Base-by-base conservation (phyloP, 2,329 filamentous ascomycete genomes). In the Arthrinium puccinioides region DNA sequence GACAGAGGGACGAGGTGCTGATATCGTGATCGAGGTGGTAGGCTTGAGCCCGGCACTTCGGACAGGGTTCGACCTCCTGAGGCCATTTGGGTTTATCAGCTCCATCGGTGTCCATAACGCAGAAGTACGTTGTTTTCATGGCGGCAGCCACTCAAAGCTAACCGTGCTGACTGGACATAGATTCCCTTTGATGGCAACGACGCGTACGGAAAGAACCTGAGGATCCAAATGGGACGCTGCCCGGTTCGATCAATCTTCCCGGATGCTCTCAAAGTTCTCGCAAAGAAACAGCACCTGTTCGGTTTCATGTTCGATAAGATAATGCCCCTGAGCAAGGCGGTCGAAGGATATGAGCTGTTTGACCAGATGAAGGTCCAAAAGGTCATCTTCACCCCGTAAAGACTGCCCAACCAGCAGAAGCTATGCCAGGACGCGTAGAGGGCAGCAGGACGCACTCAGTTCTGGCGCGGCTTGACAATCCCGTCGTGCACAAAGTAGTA, bases 401-500 rank as follows among this genome's bases (percentile, higher is more conserved):
- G 16, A 4, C 11, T n/a, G n/a, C n/a, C n/a, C n/a, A n/a, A n/a
- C n/a, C n/a, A n/a, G n/a, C n/a, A n/a, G n/a, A n/a, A n/a, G n/a
- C n/a, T n/a, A n/a, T n/a, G n/a, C n/a, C n/a, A n/a, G n/a, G n/a
- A n/a, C n/a, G n/a, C n/a, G n/a, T n/a, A n/a, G n/a, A n/a, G n/a
- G n/a, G n/a, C 21, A 10, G 20, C 11, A 16, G 16, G 18, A n/a
- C n/a, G n/a, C n/a, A 13, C 18, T 72, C 64, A 90, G 56, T 92
- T 92, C 58, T 90, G 86, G 40, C 86, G 71, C 18, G 86, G 86
- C 66, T 90, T 92, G 37, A 90, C 84, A 45, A 89, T 79, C n/a
- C 85, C 86, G 57, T 90, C 84, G 51, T 90, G 85, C 57, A 90
- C 76, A 44, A 89, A 72, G 55, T 92, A 92, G 61, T 90, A 92